phyloP scores from a whole-genome alignment of 2,329 filamentous ascomycete genomes.

The Helotiales sp. region DNA sequence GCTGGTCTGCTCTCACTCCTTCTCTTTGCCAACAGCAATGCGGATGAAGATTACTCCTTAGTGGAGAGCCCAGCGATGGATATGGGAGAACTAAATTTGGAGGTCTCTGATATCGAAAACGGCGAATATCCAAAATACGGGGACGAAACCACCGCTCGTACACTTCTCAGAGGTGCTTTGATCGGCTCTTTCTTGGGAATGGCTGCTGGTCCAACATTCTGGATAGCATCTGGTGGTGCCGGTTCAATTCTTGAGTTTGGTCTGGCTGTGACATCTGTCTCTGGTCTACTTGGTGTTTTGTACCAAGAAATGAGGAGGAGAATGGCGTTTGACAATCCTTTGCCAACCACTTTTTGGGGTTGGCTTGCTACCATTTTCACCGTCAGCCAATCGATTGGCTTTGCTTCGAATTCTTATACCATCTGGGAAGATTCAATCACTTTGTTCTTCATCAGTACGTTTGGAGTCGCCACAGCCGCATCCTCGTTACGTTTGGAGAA shows the following conservation, averaged over 20 bases:
- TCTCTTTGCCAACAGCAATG: slow-evolving; percentile 66
- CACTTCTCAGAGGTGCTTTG: slow-evolving; percentile 27
- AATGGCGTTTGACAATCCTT: slow-evolving; percentile 45
- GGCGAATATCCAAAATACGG: slow-evolving; percentile 20
- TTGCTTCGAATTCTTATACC: slow-evolving; percentile 96
- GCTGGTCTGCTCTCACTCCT: slow-evolving; percentile 68
- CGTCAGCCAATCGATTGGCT: slow-evolving; percentile 85
- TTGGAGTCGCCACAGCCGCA: slow-evolving; percentile 73
- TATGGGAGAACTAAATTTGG: slow-evolving; percentile 57
- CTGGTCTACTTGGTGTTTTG: slow-evolving; percentile 39
- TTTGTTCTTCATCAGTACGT: slow-evolving; percentile 86
- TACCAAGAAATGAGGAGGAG: slow-evolving; percentile 34
- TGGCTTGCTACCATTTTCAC: slow-evolving; percentile 82
- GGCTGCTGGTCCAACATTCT: slow-evolving; percentile 23
- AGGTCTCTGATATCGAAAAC: slow-evolving; percentile 43
- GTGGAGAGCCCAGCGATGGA: slow-evolving; percentile 60
- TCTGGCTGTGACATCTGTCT: slow-evolving; percentile 25
- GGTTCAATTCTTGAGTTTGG: slow-evolving; percentile 24
- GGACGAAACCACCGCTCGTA: slow-evolving; percentile 27
- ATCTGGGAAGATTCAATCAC: slow-evolving; percentile 98
- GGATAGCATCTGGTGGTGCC: slow-evolving; percentile 17
- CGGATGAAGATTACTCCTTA: slow-evolving; percentile 51
- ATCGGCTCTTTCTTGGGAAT: slow-evolving; percentile 29
- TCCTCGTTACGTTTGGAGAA: slow-evolving; percentile 73
- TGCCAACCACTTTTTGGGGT: slow-evolving; percentile 83